A percentile compares a stretch with the other conserved stretches of the same genome.
These are phyloP conservation scores for Persicaria maculosa DNA, from an alignment of 148 eudicot species.

Conservation along the genomic window DNA sequence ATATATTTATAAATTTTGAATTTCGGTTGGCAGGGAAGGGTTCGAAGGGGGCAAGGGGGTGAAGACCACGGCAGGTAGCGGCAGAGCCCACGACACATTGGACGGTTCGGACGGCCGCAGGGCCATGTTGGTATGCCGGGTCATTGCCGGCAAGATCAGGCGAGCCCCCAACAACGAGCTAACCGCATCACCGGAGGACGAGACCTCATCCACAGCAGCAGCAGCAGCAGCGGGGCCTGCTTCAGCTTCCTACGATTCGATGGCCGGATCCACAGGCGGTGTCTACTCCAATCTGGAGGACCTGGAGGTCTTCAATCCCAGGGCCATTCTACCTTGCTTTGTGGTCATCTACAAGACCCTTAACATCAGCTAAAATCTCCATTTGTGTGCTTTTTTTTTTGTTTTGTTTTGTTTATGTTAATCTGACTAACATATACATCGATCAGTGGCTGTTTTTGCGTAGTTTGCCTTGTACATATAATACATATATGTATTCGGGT, in stretches of 20 bases:
- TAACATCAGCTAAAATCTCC: not conserved
- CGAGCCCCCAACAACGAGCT: slow-evolving; percentile 16
- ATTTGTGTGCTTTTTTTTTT: no score
- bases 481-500: no score
- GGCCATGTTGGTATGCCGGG: slow-evolving; percentile 91
- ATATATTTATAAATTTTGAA: no score
- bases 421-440: not conserved
- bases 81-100: slow-evolving; percentile 72
- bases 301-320: slow-evolving; percentile 53
- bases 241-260: slow-evolving; percentile 45
- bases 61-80: slow-evolving; percentile 86
- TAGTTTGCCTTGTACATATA: no score
- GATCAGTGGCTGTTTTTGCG: no score
- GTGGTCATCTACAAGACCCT: slow-evolving; percentile 78
- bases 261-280: slow-evolving; percentile 51
- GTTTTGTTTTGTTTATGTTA: no score
- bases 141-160: slow-evolving; percentile 79
- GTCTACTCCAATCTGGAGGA: slow-evolving; percentile 77
- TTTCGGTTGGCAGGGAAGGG: slow-evolving; percentile 71
- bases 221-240: slow-evolving; percentile 11
- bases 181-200: slow-evolving; percentile 22
- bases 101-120: slow-evolving; percentile 36
- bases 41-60: slow-evolving; percentile 52
- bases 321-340: slow-evolving; percentile 91
- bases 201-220: slow-evolving; percentile 15